A percentile compares a stretch with the other conserved stretches of the same genome.
Conservation (phyloP, 352 stramenopile genomes). For the Pythium vanterpoolii region DNA sequence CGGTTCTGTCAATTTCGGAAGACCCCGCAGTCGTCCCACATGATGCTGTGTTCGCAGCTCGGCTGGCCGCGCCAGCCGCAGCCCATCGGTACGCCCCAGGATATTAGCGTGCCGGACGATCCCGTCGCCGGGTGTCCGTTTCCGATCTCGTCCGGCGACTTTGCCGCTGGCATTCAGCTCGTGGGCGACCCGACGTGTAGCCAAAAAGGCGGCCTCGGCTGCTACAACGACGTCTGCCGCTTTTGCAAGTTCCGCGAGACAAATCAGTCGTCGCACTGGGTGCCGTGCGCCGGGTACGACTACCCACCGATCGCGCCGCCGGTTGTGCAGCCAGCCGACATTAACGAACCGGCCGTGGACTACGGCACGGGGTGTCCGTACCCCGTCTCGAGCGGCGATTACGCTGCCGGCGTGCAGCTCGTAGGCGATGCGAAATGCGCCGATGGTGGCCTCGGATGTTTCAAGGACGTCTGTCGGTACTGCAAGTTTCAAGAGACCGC, state of each 20-base stretch:
- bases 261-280: conserved; percentile 3
- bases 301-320: not conserved
- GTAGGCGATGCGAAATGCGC: conserved; percentile 27
- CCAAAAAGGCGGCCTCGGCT: not conserved
- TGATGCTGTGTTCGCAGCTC: not conserved
- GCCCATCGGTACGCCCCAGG: not conserved
- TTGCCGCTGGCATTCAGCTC: conserved; percentile 1
- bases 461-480: conserved; percentile 32
- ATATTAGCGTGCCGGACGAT: not conserved
- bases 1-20: conserved; percentile 7
- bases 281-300: not conserved
- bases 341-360: conserved; percentile 6
- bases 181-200: conserved; percentile 1
- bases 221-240: conserved; percentile 9
- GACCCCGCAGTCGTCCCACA: conserved; percentile 3
- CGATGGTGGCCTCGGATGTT: conserved; percentile 22
- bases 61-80: not conserved
- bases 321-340: not conserved
- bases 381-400: conserved; percentile 14
- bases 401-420: conserved; percentile 8
- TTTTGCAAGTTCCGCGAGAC: conserved; percentile 12
- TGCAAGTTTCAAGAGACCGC: conserved; percentile 24
- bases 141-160: conserved; percentile 4
- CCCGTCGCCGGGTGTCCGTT: conserved; percentile 9
- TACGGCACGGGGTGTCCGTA: conserved; percentile 1